Conservation (phyloP, 495 filamentous ascomycete genomes). For the Friedmanniomyces simplex region DNA sequence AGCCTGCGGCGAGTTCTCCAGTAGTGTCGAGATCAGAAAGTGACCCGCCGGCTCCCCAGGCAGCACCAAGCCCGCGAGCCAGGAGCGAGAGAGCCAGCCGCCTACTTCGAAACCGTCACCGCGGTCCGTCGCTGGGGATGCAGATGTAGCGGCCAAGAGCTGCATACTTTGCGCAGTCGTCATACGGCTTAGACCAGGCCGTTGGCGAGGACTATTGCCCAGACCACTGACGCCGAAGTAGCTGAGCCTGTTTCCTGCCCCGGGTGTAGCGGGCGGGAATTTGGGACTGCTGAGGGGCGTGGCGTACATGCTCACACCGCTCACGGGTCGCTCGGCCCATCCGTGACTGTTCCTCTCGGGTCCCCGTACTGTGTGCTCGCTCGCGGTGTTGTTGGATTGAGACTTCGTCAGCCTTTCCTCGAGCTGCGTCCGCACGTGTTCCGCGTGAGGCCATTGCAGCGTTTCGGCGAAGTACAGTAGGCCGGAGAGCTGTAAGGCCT, state of each 20-base stretch:
- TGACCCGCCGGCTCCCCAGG: slow-evolving; percentile 65
- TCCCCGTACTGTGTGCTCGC: slow-evolving; percentile 25
- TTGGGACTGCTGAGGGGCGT: slow-evolving; percentile 27
- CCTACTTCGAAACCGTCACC: slow-evolving; percentile 32
- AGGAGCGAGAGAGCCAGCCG: slow-evolving; percentile 77
- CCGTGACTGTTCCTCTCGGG: slow-evolving; percentile 8
- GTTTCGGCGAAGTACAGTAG: slow-evolving; percentile 41
- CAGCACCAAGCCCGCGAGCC: slow-evolving; percentile 66
- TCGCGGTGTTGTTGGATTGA: slow-evolving; percentile 20
- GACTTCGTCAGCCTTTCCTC: slow-evolving; percentile 39
- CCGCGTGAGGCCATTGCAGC: slow-evolving; percentile 41
- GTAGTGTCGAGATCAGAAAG: slow-evolving; percentile 63
- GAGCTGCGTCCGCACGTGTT: slow-evolving; percentile 36
- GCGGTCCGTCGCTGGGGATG: background rate
- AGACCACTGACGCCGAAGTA: slow-evolving; percentile 20
- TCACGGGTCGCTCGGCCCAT: slow-evolving; percentile 18
- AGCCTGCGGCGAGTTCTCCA: slow-evolving; percentile 64
- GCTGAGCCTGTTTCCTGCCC: slow-evolving; percentile 10
- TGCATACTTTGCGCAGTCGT: slow-evolving; percentile 15
- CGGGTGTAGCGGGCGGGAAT: slow-evolving; percentile 4
- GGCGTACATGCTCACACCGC: slow-evolving; percentile 26
- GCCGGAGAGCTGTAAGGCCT: slow-evolving; percentile 40
- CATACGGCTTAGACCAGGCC: slow-evolving; percentile 12
- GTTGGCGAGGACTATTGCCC: background rate
- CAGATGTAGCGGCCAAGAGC: slow-evolving; percentile 1